Percentiles rank a stretch among this genome's conserved stretches.
phyloP scores from a whole-genome alignment of 2,329 filamentous ascomycete species.

The Zymoseptoria ardabiliae region DNA sequence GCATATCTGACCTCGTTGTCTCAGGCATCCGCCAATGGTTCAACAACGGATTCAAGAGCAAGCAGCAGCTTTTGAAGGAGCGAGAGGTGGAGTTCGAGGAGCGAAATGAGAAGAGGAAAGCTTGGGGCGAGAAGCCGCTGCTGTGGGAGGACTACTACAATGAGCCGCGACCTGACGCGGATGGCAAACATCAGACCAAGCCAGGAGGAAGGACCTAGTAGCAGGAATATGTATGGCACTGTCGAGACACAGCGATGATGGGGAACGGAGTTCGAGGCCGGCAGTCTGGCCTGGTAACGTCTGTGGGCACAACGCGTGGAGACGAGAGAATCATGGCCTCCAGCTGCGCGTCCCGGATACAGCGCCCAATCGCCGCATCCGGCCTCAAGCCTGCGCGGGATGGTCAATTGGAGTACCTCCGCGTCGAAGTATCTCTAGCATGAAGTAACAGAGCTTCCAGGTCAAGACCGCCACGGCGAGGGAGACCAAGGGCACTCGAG shows the following conservation, averaged over 20 bases:
- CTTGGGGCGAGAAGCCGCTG: slow-evolving; percentile 17
- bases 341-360: neutral
- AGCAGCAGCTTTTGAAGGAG: slow-evolving; percentile 18
- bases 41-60: slow-evolving; percentile 28
- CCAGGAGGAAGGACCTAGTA: neutral
- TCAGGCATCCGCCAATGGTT: slow-evolving; percentile 31
- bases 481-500: too few species aligned
- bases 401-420: too few species aligned
- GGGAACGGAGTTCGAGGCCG: too few species aligned
- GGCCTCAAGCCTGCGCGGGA: too few species aligned
- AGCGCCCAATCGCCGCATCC: neutral
- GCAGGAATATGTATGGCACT: neutral
- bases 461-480: too few species aligned
- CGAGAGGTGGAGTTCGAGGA: slow-evolving; percentile 18
- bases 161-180: slow-evolving; percentile 6
- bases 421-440: too few species aligned
- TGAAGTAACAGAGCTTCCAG: too few species aligned
- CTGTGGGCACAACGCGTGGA: neutral
- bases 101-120: slow-evolving; percentile 19
- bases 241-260: neutral
- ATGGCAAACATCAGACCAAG: slow-evolving; percentile 11
- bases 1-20: neutral
- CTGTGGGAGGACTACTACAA: slow-evolving; percentile 20
- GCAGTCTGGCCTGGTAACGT: neutral
- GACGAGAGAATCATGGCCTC: neutral